phyloP scores from a whole-genome alignment of 257 asterid genomes.

The Nicotiana attenuata region DNA sequence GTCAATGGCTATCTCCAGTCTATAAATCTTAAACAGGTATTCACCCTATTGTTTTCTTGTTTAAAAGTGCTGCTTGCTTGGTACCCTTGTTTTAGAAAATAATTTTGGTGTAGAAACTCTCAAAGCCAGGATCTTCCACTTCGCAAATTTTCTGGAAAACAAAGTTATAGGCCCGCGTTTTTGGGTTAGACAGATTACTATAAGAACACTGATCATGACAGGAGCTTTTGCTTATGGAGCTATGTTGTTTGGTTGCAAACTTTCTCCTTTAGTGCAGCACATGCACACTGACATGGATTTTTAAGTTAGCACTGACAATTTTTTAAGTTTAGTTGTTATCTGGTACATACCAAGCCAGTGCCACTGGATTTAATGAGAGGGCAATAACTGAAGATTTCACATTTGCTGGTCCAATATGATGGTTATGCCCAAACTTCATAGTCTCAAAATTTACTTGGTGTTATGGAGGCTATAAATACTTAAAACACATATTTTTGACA shows the following conservation, averaged over 20 bases:
- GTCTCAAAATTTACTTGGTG: background rate
- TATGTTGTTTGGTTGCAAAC: background rate
- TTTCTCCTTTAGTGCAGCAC: background rate
- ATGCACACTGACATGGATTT: background rate
- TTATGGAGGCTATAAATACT: background rate
- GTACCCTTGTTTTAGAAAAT: background rate
- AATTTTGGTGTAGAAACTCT: background rate
- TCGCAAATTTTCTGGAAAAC: background rate
- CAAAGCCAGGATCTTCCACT: background rate
- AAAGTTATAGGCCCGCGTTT: background rate
- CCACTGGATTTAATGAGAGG: background rate
- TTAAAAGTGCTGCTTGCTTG: background rate
- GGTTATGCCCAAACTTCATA: background rate
- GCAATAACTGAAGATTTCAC: background rate
- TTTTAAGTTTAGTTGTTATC: background rate
- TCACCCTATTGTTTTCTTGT: background rate
- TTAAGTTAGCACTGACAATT: no score
- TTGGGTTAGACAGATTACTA: background rate
- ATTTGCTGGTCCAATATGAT: background rate
- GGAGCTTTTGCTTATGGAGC: background rate
- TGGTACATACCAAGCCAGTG: background rate
- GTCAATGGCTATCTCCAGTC: constrained; percentile 88
- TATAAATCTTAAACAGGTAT: constrained; percentile 79
- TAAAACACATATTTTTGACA: background rate
- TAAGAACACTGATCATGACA: background rate